Percentiles rank a stretch among this genome's conserved stretches.
Evolutionary conservation across 2,329 filamentous ascomycete species (phyloP).

Genomic region (Dothiorella sarmentorum): DNA sequence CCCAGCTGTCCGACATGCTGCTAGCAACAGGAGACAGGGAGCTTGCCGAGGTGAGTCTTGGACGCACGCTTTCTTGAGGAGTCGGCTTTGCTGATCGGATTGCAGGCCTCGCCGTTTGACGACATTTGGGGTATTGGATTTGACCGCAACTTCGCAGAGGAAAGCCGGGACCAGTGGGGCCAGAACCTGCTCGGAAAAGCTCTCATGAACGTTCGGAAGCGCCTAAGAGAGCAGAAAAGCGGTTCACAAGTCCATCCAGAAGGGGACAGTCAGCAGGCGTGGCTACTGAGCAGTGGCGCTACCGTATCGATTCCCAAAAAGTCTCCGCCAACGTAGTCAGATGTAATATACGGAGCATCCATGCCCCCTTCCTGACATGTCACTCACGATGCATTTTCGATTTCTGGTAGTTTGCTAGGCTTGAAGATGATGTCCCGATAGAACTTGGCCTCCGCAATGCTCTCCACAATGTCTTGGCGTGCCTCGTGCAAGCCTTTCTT

Average conservation of each 20-base stretch:
- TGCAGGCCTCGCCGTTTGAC: conserved; percentile 42
- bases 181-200: conserved; percentile 62
- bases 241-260: neutral
- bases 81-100: neutral
- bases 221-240: conserved; percentile 38
- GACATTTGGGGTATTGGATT: conserved; percentile 66
- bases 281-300: no score
- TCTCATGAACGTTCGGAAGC: conserved; percentile 56
- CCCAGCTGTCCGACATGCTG: conserved; percentile 47
- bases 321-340: no score
- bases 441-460: conserved; percentile 84
- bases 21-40: conserved; percentile 58
- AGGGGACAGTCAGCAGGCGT: no score
- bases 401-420: conserved; percentile 5
- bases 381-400: neutral
- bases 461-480: conserved; percentile 86
- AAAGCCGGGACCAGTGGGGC: conserved; percentile 55
- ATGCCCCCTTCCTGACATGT: no score
- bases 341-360: no score
- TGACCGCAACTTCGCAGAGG: conserved; percentile 47
- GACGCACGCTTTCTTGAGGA: neutral
- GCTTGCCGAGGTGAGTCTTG: conserved; percentile 57
- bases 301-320: no score
- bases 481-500: conserved; percentile 82
- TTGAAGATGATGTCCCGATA: conserved; percentile 70